Percentiles rank a stretch among this genome's conserved stretches.
phyloP scores from a whole-genome alignment of 495 filamentous ascomycete genomes.

The Hypoxylon rickii region DNA sequence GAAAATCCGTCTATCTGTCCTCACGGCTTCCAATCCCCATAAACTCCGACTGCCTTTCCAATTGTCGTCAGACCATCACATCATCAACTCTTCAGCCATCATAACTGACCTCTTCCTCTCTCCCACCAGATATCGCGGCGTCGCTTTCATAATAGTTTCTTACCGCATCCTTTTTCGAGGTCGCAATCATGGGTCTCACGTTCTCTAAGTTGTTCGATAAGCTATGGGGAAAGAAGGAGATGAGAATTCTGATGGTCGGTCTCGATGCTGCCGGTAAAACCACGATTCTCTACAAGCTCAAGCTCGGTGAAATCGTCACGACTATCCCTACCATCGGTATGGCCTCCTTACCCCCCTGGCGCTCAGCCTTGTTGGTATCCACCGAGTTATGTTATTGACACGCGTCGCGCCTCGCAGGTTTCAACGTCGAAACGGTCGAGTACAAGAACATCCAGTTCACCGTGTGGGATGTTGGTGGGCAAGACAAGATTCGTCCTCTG shows the following conservation, averaged over 20 bases:
- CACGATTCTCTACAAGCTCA: constrained; percentile 99
- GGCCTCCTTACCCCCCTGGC: constrained; percentile 41
- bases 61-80: constrained; percentile 28
- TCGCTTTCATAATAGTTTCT: constrained; percentile 33
- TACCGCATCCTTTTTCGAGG: constrained; percentile 21
- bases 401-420: constrained; percentile 61
- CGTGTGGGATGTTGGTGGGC: constrained; percentile 99
- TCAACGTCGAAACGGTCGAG: constrained; percentile 99
- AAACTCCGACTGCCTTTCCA: constrained; percentile 30
- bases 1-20: constrained; percentile 39
- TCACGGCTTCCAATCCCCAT: constrained; percentile 23
- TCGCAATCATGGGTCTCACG: constrained; percentile 87
- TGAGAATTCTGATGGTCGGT: constrained; percentile 99
- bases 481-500: constrained; percentile 99
- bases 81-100: constrained; percentile 22
- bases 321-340: constrained; percentile 99
- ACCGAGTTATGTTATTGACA: constrained; percentile 36
- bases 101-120: constrained; percentile 20
- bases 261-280: constrained; percentile 99
- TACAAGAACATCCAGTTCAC: constrained; percentile 99
- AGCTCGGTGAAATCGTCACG: constrained; percentile 99
- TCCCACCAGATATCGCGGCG: constrained; percentile 26
- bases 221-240: constrained; percentile 99
- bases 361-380: background rate
- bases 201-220: constrained; percentile 92